Conservation (phyloP, 2,329 filamentous ascomycete species). For the Thermoascus crustaceus region DNA sequence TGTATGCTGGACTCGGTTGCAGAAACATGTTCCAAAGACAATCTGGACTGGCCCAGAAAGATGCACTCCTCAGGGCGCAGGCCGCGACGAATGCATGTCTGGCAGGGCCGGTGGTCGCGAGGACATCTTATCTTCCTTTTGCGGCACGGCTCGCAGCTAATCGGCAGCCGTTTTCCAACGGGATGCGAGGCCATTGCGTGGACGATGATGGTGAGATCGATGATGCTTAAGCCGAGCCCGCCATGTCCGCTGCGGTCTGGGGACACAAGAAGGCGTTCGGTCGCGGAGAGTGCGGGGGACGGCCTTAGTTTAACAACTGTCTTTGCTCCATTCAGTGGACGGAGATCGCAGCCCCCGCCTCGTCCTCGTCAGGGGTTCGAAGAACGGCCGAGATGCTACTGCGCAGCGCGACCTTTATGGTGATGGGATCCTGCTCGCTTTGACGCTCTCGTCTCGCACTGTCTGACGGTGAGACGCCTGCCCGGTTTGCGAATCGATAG, state of each 20-base stretch:
- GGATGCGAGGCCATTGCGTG: constrained; percentile 15
- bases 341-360: too few species aligned
- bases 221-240: not conserved
- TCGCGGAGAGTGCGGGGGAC: too few species aligned
- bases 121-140: constrained; percentile 33
- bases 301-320: too few species aligned
- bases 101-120: constrained; percentile 31
- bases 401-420: too few species aligned
- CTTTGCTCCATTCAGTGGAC: too few species aligned
- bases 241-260: not conserved
- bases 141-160: constrained; percentile 35
- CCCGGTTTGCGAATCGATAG: too few species aligned
- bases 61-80: constrained; percentile 30
- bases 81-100: constrained; percentile 32
- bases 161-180: constrained; percentile 28
- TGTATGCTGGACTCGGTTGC: constrained; percentile 18
- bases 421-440: too few species aligned
- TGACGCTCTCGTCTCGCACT: too few species aligned
- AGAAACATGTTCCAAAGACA: constrained; percentile 19
- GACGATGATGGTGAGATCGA: not conserved
- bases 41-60: constrained; percentile 27
- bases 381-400: too few species aligned
- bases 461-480: too few species aligned
- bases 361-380: too few species aligned
- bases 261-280: too few species aligned